Evolutionary conservation across 306 rosid genomes (phyloP).

Genomic region (Mimosa bimucronata): DNA sequence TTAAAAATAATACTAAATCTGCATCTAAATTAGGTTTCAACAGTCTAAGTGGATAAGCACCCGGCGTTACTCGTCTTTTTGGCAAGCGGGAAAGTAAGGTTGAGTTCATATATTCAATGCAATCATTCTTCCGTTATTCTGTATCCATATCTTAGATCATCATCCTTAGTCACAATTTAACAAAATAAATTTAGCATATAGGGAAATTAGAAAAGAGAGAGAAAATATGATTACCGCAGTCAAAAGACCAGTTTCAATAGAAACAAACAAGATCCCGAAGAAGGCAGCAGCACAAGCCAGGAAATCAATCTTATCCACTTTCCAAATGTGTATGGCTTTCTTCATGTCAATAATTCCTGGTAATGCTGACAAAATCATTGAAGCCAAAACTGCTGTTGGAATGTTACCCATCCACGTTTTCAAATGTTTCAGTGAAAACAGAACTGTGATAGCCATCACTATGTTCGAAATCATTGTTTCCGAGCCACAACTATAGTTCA

Average conservation of each 20-base stretch:
- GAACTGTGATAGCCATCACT: constrained; percentile 73
- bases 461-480: constrained; percentile 68
- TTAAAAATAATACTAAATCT: no score
- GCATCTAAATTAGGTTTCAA: no score
- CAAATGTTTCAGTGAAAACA: constrained; percentile 55
- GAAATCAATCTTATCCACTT: constrained; percentile 73
- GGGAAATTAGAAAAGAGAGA: background rate
- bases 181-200: background rate
- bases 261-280: constrained; percentile 55
- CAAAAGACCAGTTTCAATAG: constrained; percentile 63
- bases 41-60: no score
- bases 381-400: constrained; percentile 72
- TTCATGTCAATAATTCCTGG: constrained; percentile 63
- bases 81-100: no score
- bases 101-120: background rate
- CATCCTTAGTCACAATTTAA: background rate
- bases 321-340: constrained; percentile 68
- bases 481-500: constrained; percentile 68
- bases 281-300: constrained; percentile 66
- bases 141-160: background rate
- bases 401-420: constrained; percentile 62
- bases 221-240: constrained; percentile 52
- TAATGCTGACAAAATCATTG: constrained; percentile 69
- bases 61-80: no score
- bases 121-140: background rate